phyloP scores from a whole-genome alignment of 129 eudicot genomes.

The Helianthus tuberosus region DNA sequence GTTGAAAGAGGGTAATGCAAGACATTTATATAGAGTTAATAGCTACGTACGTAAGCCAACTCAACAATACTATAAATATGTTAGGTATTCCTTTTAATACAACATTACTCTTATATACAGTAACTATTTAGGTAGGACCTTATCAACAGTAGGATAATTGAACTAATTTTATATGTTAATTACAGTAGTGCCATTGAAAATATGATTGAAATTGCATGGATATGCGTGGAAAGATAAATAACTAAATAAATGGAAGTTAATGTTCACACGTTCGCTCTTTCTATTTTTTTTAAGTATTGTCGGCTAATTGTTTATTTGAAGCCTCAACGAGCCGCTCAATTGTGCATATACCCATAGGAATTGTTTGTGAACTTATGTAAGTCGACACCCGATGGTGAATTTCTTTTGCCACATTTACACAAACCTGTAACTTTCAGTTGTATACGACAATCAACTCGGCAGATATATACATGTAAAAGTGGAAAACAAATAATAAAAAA shows the following conservation, averaged over 20 bases:
- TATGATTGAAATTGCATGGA: too few species aligned
- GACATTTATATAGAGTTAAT: background rate
- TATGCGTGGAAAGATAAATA: too few species aligned
- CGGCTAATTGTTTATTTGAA: constrained; percentile 25
- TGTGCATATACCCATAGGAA: constrained; percentile 28
- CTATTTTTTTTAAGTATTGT: background rate
- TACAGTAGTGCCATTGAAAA: too few species aligned
- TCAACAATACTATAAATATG: too few species aligned
- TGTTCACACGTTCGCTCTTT: too few species aligned
- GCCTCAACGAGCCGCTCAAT: constrained; percentile 14
- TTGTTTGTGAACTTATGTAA: constrained; percentile 22
- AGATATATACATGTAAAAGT: background rate
- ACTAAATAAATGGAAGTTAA: too few species aligned
- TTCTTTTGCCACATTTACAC: constrained; percentile 18
- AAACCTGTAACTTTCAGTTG: constrained; percentile 23
- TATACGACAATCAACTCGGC: constrained; percentile 43
- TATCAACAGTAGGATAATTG: too few species aligned
- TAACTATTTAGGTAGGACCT: too few species aligned
- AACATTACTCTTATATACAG: too few species aligned
- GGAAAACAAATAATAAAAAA: background rate
- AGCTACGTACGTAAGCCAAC: background rate
- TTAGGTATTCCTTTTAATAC: too few species aligned
- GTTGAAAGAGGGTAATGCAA: background rate
- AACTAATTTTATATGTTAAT: too few species aligned
- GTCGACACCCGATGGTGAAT: background rate